Evolutionary conservation across 2,329 filamentous ascomycete species (phyloP).

Genomic region (Magnaporthiopsis rhizophila): DNA sequence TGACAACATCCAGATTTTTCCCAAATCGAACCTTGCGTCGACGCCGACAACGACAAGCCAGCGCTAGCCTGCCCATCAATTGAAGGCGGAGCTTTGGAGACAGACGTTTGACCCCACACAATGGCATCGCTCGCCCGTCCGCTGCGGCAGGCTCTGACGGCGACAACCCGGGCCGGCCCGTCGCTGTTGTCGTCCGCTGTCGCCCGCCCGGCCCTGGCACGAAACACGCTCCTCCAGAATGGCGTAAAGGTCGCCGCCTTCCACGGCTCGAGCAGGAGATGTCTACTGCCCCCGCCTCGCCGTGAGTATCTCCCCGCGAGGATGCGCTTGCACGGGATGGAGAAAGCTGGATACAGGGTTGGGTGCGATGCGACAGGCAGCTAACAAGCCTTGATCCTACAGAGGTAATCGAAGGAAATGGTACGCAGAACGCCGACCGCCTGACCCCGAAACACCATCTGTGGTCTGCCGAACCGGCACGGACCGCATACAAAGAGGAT

Average conservation of each 20-base stretch:
- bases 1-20: background rate
- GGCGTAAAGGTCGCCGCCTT: conserved; percentile 64
- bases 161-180: conserved; percentile 29
- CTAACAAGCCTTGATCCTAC: conserved; percentile 11
- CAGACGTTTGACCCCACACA: background rate
- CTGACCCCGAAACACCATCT: conserved; percentile 1
- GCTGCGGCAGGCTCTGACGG: conserved; percentile 39
- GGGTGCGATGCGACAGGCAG: conserved; percentile 6
- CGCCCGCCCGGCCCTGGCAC: background rate
- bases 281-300: conserved; percentile 74
- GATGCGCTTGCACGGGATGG: background rate
- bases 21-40: background rate
- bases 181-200: conserved; percentile 24
- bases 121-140: conserved; percentile 53
- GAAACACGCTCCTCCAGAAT: conserved; percentile 25
- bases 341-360: background rate
- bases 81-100: background rate
- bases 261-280: conserved; percentile 70
- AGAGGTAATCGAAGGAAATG: conserved; percentile 69
- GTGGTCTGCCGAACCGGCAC: background rate
- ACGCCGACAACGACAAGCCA: background rate
- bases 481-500: background rate
- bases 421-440: conserved; percentile 37
- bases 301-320: conserved; percentile 51
- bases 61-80: background rate